phyloP scores from a whole-genome alignment of 306 rosid species.

The Castanospermum australe region DNA sequence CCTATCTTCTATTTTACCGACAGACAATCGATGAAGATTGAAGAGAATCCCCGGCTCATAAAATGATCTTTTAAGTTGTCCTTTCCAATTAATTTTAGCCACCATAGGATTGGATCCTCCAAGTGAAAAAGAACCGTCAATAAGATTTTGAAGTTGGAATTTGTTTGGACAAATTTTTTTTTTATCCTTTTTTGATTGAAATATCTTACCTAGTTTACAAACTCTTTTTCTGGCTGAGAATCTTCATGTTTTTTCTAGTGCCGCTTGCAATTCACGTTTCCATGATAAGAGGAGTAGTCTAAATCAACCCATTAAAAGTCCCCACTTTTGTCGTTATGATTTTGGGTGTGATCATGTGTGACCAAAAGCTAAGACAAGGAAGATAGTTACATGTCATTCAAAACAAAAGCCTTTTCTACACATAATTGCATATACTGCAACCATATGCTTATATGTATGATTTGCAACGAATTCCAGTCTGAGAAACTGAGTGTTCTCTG shows the following conservation, averaged over 20 bases:
- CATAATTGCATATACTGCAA: too few relatives aligned
- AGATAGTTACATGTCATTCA: neutral
- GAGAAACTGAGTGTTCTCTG: neutral
- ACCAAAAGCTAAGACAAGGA: neutral
- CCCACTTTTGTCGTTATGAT: too few relatives aligned
- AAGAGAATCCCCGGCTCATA: neutral
- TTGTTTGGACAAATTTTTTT: neutral
- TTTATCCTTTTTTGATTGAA: too few relatives aligned
- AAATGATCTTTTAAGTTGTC: neutral
- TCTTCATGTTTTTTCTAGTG: too few relatives aligned
- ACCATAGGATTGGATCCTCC: neutral
- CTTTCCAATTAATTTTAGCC: neutral
- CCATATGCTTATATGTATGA: neutral
- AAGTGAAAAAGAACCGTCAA: neutral
- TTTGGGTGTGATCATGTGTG: too few relatives aligned
- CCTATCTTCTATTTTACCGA: too few relatives aligned
- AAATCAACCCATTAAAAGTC: too few relatives aligned
- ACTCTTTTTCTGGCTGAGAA: too few relatives aligned
- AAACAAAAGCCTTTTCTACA: neutral
- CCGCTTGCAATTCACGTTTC: neutral
- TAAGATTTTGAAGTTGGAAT: neutral
- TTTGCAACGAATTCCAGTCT: neutral
- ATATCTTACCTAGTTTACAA: too few relatives aligned
- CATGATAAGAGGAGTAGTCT: too few relatives aligned
- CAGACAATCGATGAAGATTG: too few relatives aligned